These are phyloP conservation scores for Pistacia vera DNA, from an alignment of 345 rosid genomes.

Conservation along the genomic window DNA sequence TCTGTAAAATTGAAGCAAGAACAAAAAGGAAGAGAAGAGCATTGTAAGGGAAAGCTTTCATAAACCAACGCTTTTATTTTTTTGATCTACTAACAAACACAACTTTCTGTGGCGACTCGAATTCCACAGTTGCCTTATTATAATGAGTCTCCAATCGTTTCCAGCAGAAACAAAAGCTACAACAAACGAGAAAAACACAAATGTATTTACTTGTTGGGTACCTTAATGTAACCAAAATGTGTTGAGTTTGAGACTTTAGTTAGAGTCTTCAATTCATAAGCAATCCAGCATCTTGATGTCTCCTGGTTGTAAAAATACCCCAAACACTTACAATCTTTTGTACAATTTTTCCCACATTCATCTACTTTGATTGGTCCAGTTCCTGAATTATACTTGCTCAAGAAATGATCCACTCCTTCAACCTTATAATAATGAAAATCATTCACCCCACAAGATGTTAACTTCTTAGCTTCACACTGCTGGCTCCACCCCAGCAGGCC, in stretches of 20 bases:
- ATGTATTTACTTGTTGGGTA: constrained; percentile 18
- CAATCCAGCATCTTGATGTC: constrained; percentile 54
- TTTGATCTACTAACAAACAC: too few relatives aligned
- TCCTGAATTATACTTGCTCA: constrained; percentile 44
- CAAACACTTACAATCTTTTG: constrained; percentile 56
- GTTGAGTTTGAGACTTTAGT: constrained; percentile 31
- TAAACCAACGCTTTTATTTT: too few relatives aligned
- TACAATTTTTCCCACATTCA: constrained; percentile 57
- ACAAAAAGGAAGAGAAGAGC: too few relatives aligned
- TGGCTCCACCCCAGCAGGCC: constrained; percentile 52
- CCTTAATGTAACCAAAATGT: constrained; percentile 38
- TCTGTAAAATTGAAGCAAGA: too few relatives aligned
- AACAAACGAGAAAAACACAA: too few relatives aligned
- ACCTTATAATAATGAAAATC: constrained; percentile 46
- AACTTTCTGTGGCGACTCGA: too few relatives aligned
- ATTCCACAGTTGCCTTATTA: too few relatives aligned
- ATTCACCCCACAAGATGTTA: constrained; percentile 32
- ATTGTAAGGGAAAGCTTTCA: too few relatives aligned
- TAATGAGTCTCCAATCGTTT: too few relatives aligned
- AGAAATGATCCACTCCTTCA: constrained; percentile 55
- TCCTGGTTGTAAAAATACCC: constrained; percentile 57
- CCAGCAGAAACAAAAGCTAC: too few relatives aligned
- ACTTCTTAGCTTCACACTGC: constrained; percentile 31
- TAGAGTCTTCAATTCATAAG: constrained; percentile 60
- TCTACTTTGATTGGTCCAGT: constrained; percentile 36